Base-by-base conservation (phyloP, 345 rosid species). In the Chamaenerion angustifolium region DNA sequence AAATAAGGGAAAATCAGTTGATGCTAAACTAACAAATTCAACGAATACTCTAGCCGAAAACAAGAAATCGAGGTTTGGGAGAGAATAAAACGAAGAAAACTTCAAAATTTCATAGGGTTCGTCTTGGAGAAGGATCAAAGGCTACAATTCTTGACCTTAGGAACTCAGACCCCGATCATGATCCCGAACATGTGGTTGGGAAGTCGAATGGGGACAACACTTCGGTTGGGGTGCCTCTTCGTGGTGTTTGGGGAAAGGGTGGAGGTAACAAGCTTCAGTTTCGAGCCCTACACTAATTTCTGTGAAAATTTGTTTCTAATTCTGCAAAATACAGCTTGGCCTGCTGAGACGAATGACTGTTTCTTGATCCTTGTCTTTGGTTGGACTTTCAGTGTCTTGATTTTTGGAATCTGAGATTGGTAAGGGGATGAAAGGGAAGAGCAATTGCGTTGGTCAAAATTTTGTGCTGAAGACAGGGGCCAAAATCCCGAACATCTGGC, bases 41-140 rank as follows among this genome's bases (percentile, higher is more conserved):
- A 75, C 59, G 61, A 78, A 77, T 55, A 55, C 66, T 35, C 48
- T 88, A 63, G 82, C 90, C 13, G 78, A 84, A 49, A 62, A 45
- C 58, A 61, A 80, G 59, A 90, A 84, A 54, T 63, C 75, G 12
- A 70, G 69, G n/a, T n/a, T n/a, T n/a, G n/a, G n/a, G n/a, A n/a
- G n/a, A n/a, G n/a, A n/a, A n/a, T n/a, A n/a, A n/a, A n/a, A n/a
- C n/a, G n/a, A n/a, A n/a, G n/a, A n/a, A n/a, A n/a, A n/a, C 47
- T 65, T 65, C 60, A 76, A 59, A 54, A n/a, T n/a, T n/a, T n/a
- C n/a, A n/a, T n/a, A n/a, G n/a, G n/a, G n/a, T n/a, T n/a, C n/a
- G n/a, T n/a, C 68, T 88, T 27, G 95, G 93, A 47, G 97, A 82
- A 63, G 83, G 81, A 45, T 82, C 89, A 42, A 68, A 73, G 69